Conservation (phyloP, 31 red algal species). For the Asparagopsis taxiformis region DNA sequence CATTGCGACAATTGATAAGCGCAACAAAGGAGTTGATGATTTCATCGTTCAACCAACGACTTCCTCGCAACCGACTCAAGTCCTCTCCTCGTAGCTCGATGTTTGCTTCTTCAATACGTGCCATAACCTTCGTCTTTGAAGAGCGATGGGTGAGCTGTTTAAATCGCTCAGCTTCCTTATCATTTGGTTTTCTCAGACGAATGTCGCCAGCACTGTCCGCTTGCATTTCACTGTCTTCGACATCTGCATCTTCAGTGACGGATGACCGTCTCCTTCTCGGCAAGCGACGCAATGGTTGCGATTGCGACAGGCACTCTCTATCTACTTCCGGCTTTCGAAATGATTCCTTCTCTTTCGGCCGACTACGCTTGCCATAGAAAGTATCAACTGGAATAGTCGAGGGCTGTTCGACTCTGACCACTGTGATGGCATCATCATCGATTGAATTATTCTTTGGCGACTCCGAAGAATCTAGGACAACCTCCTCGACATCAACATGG, state of each 20-base stretch:
- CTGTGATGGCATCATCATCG: too few species aligned
- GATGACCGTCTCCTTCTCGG: constrained; percentile 4
- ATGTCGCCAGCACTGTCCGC: constrained; percentile 7
- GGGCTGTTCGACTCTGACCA: too few species aligned
- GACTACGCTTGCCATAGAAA: constrained; percentile 11
- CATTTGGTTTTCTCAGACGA: constrained; percentile 2
- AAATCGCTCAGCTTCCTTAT: constrained; percentile 5
- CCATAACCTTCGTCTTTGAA: constrained; percentile 23
- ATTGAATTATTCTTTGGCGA: too few species aligned
- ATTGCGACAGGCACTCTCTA: not conserved
- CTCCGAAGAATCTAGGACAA: too few species aligned
- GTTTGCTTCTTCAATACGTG: constrained; percentile 44
- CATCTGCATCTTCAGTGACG: constrained; percentile 5
- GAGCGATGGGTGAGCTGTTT: constrained; percentile 15
- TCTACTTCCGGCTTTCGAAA: not conserved
- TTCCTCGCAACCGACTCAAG: constrained; percentile 44
- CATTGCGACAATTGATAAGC: constrained; percentile 53
- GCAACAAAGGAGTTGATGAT: constrained; percentile 69
- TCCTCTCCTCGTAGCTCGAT: constrained; percentile 45
- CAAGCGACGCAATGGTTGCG: not conserved
- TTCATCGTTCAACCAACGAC: constrained; percentile 75
- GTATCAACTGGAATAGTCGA: constrained; percentile 1
- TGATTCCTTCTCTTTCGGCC: not conserved
- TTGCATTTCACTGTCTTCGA: not conserved
- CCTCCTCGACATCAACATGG: too few species aligned